phyloP scores from a whole-genome alignment of 2,329 filamentous ascomycete species.

The Fusarium austroafricanum region DNA sequence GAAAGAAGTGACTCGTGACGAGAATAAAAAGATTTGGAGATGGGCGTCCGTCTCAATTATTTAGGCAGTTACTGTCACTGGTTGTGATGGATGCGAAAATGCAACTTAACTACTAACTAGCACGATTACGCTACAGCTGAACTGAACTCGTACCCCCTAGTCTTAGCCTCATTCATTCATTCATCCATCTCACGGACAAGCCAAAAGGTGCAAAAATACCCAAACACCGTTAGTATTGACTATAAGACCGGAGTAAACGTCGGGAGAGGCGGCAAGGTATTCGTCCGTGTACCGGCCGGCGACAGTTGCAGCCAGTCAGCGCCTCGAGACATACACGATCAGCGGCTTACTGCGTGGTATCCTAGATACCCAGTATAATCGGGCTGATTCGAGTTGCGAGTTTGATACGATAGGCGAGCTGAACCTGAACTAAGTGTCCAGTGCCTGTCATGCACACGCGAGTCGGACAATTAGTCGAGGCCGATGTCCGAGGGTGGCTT shows the following conservation, averaged over 20 bases:
- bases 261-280: constrained; percentile 19
- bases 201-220: constrained; percentile 14
- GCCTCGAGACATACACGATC: constrained; percentile 18
- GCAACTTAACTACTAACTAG: not conserved
- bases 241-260: not conserved
- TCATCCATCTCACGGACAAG: not conserved
- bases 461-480: constrained; percentile 42
- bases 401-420: constrained; percentile 22
- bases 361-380: constrained; percentile 6
- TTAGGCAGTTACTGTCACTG: not conserved
- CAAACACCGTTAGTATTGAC: not conserved
- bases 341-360: constrained; percentile 27
- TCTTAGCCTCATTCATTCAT: not conserved
- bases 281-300: constrained; percentile 29
- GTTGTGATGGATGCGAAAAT: not conserved
- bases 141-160: not conserved
- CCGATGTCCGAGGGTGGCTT: constrained; percentile 48
- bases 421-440: too few relatives aligned
- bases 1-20: not conserved
- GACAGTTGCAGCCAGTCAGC: constrained; percentile 20
- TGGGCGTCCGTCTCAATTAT: constrained; percentile 5
- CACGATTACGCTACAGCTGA: not conserved
- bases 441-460: constrained; percentile 26
- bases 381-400: constrained; percentile 17
- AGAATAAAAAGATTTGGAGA: not conserved